Evolutionary conservation across 1,139 yeast species (phyloP).

Genomic region (Yamadazyma friedrichii): DNA sequence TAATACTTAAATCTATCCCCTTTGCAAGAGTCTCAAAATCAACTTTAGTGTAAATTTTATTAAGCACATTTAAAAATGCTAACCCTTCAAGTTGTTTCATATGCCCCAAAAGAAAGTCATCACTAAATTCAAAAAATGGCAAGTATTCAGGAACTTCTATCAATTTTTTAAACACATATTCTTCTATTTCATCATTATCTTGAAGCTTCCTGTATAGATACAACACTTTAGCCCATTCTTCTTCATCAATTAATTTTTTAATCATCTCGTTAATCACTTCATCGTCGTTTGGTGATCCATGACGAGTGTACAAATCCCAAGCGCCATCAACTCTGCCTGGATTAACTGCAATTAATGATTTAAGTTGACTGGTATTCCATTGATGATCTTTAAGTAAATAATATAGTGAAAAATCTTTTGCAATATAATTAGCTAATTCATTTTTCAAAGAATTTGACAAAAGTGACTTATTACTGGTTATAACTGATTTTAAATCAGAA

Average conservation of each 20-base stretch:
- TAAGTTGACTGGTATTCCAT: conserved; percentile 18
- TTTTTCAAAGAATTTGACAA: conserved; percentile 9
- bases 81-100: conserved; percentile 9
- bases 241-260: conserved; percentile 22
- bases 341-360: conserved; percentile 28
- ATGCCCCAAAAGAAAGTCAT: conserved; percentile 7
- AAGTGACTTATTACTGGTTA: conserved; percentile 10
- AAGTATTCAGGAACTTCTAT: conserved; percentile 8
- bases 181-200: conserved; percentile 3
- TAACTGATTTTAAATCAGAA: conserved; percentile 12
- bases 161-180: conserved; percentile 12
- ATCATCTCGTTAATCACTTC: conserved; percentile 12
- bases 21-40: conserved; percentile 10
- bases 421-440: conserved; percentile 11
- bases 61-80: conserved; percentile 13
- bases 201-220: conserved; percentile 9
- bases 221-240: conserved; percentile 16
- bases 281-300: conserved; percentile 10
- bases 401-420: conserved; percentile 33
- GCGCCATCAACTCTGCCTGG: conserved; percentile 42
- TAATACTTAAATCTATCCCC: conserved; percentile 10
- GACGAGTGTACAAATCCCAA: conserved; percentile 32
- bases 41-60: conserved; percentile 9
- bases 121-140: conserved; percentile 11
- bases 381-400: conserved; percentile 24